phyloP scores from a whole-genome alignment of 1,284 basidiomycete species.

The Leccinum fallax region DNA sequence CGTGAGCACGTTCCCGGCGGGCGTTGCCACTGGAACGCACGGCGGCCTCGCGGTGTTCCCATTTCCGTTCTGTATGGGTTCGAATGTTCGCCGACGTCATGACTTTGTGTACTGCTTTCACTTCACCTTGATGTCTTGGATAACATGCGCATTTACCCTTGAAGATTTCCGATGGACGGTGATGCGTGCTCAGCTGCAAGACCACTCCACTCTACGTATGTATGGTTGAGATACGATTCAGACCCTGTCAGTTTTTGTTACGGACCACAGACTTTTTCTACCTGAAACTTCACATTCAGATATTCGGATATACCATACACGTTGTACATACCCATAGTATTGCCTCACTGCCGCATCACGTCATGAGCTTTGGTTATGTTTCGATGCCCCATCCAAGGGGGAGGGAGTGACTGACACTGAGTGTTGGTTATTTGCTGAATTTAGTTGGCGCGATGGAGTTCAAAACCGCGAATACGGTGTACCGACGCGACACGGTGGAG shows the following conservation, averaged over 20 bases:
- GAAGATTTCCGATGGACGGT: background rate
- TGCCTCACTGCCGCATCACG: background rate
- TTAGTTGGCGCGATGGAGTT: background rate
- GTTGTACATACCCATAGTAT: conserved; percentile 21
- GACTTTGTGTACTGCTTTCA: background rate
- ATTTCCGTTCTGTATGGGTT: conserved; percentile 6
- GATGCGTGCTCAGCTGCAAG: background rate
- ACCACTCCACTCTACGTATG: background rate
- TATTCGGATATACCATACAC: conserved; percentile 15
- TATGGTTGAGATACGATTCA: background rate
- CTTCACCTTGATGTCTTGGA: conserved; percentile 10
- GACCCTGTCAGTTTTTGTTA: background rate
- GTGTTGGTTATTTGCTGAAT: background rate
- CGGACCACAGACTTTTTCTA: background rate
- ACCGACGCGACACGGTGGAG: too few species aligned
- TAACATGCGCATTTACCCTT: conserved; percentile 10
- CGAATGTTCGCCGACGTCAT: background rate
- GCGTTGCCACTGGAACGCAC: background rate
- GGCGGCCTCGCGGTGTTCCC: background rate
- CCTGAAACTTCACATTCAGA: conserved; percentile 5
- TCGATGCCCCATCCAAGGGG: background rate
- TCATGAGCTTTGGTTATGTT: background rate
- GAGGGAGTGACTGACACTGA: background rate
- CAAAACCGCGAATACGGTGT: background rate
- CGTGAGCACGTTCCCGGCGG: conserved; percentile 3